Evolutionary conservation across 139 green algal species (phyloP), one percentile per base, ranked within the genome.

Genomic region (Helicosporidium sp.): DNA sequence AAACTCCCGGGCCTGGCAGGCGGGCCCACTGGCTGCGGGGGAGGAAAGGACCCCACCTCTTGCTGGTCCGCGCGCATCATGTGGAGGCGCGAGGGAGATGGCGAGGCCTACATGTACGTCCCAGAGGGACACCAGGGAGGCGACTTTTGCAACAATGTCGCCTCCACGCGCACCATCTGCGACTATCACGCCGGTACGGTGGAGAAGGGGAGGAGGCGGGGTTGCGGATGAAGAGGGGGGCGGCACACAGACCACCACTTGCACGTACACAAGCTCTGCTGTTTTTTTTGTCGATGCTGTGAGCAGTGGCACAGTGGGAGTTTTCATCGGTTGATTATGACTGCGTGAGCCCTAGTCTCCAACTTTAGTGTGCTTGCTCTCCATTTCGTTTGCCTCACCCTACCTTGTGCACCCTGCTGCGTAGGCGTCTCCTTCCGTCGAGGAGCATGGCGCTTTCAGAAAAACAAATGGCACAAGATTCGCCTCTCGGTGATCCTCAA

Each of bases 31-130:
- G 51, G 51, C 18, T 58, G 51, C 34, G 51, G 51, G 13, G 51
- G 51, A 2, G 51, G 51, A 0, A 41, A 29, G 12, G 24, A 49
- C 41, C 51, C 51, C n/a, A 40, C 19, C 8, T n/a, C 13, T 16
- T 58, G 51, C 40, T 58, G 46, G 22, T 49, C 40, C 40, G 34
- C 23, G 8, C 24, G 51, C 22, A 49, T 58, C 18, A 58, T 58
- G 51, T 58, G 51, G 51, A 24, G 51, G 19, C 51, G 39, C 25
- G 39, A 51, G 18, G 51, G 51, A 20, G 39, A 27, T 16, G 51
- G 51, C 12, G 51, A 58, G 34, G 51, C 51, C 12, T 58, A 58
- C 36, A 39, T 58, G 12, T 58, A 58, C 16, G 51, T 58, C 15
- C 51, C 51, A 4, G 35, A 48, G 2, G 51, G 41, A 4, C 47